Base-by-base conservation (phyloP, 1,284 basidiomycete genomes). In the Austropuccinia psidii region DNA sequence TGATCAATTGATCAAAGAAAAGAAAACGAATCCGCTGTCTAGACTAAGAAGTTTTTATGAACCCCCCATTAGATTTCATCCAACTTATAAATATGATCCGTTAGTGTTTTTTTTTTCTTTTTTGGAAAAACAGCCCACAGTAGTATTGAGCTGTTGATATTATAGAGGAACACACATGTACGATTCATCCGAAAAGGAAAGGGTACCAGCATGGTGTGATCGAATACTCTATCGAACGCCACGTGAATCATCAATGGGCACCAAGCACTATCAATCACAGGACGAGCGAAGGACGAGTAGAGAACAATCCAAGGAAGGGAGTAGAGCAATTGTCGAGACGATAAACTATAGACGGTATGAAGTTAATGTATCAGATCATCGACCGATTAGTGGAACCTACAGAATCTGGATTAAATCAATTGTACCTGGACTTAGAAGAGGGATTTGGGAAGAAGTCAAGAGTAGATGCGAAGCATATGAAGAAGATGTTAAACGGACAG, bases 131-230 rank as follows among this genome's bases (percentile, higher is more conserved):
- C 9, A 8, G 27, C n/a, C n/a, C 17, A 21, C 11, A n/a, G 8
- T 11, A 2, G 8, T n/a, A 47, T 35, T 13, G 43, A 24, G 29
- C n/a, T 47, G n/a, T 60, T 58, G 21, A 39, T 55, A 19, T 8
- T 7, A 49, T 47, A 70, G 77, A 17, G 75, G 76, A 4, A 88
- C 90, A 6, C 81, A 86, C 78, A 85, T 87, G 75, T 98, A 91
- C 79, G 95, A 98, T 80, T 84, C 88, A 1, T 91, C 89, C 1
- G 91, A 92, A 79, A 98, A 98, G 81, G 85, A 86, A 27, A 87
- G 95, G 0, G 85, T 88, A 8, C 95, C 94, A 0, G 92, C 94
- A 0, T 98, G 94, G 93, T 98, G 95, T 81, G 95, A 98, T 81
- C 87, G 95, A 7, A 86, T 98, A 27, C 83, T 98, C 47, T 96